These are phyloP conservation scores for Cladobotryum protrusum DNA, from an alignment of 2,329 filamentous ascomycete genomes.

Conservation along the genomic window DNA sequence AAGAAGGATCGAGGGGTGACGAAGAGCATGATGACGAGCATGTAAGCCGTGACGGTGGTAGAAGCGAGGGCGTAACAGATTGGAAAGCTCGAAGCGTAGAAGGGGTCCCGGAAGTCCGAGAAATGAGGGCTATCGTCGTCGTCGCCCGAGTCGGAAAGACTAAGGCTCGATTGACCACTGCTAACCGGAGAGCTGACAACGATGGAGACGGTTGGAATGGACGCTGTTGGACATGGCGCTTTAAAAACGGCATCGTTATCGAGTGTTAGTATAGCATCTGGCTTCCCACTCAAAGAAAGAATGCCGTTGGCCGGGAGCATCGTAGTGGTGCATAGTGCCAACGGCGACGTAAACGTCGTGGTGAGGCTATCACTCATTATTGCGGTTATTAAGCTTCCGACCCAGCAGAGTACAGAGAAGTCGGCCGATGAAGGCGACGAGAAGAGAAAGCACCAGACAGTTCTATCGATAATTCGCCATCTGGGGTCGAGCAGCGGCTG, in stretches of 20 bases:
- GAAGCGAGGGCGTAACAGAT: constrained; percentile 90
- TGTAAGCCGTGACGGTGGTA: constrained; percentile 84
- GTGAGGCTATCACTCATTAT: neutral
- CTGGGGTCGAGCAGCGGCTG: neutral
- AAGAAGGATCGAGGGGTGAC: constrained; percentile 94
- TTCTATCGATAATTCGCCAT: constrained; percentile 10
- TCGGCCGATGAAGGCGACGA: constrained; percentile 9
- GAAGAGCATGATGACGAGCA: constrained; percentile 87
- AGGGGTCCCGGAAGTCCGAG: constrained; percentile 72
- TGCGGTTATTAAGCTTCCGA: neutral
- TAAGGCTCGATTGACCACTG: constrained; percentile 29
- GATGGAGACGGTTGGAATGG: constrained; percentile 16
- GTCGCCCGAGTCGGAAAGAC: constrained; percentile 2
- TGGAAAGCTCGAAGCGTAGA: constrained; percentile 89
- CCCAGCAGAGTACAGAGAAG: too few relatives aligned
- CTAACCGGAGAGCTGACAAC: constrained; percentile 34
- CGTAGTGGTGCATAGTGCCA: constrained; percentile 34
- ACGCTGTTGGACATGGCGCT: constrained; percentile 24
- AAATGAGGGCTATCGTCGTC: constrained; percentile 9
- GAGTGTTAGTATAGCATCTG: constrained; percentile 49
- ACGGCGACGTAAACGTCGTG: constrained; percentile 20
- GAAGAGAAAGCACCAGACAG: constrained; percentile 5
- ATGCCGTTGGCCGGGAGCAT: constrained; percentile 40
- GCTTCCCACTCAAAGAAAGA: constrained; percentile 43
- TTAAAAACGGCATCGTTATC: constrained; percentile 52